Conservation (phyloP, 2,329 filamentous ascomycete genomes). For the Aschersonia sp. region DNA sequence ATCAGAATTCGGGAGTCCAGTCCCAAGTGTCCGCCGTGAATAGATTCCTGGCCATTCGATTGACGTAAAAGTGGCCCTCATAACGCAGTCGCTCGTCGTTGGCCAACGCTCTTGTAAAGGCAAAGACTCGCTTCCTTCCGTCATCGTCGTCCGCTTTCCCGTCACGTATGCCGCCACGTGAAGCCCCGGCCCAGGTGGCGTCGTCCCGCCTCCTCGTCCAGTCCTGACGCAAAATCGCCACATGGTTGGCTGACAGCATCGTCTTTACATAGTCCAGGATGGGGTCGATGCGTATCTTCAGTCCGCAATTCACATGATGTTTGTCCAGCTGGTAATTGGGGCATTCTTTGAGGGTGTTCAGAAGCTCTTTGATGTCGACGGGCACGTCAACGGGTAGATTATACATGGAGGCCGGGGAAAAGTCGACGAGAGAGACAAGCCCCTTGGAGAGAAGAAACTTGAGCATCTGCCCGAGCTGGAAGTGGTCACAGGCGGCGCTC, state of each 20-base stretch:
- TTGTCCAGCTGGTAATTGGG: slow-evolving; percentile 62
- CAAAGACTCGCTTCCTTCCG: slow-evolving; percentile 18
- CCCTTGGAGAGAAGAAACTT: slow-evolving; percentile 51
- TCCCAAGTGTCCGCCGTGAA: slow-evolving; percentile 45
- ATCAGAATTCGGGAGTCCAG: slow-evolving; percentile 37
- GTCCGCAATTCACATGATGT: slow-evolving; percentile 59
- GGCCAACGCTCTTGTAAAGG: slow-evolving; percentile 34
- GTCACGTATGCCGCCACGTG: slow-evolving; percentile 4
- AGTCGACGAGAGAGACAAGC: slow-evolving; percentile 44
- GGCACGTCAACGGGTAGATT: slow-evolving; percentile 32
- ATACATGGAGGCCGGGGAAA: slow-evolving; percentile 31
- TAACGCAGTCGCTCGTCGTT: slow-evolving; percentile 34
- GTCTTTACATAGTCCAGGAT: slow-evolving; percentile 48
- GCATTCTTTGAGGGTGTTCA: slow-evolving; percentile 48
- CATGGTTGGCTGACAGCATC: slow-evolving; percentile 33
- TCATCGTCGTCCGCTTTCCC: slow-evolving; percentile 6
- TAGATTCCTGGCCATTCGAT: slow-evolving; percentile 34
- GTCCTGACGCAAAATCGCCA: slow-evolving; percentile 26
- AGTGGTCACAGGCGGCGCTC: slow-evolving; percentile 58
- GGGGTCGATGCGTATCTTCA: slow-evolving; percentile 49
- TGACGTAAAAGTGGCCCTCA: slow-evolving; percentile 32
- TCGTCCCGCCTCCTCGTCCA: slow-evolving; percentile 29
- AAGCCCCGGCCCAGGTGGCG: slow-evolving; percentile 23
- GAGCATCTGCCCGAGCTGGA: slow-evolving; percentile 65
- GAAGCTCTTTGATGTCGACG: slow-evolving; percentile 45